These are phyloP conservation scores for Sarcodon aspratus DNA, from an alignment of 768 basidiomycete genomes.

Conservation along the genomic window DNA sequence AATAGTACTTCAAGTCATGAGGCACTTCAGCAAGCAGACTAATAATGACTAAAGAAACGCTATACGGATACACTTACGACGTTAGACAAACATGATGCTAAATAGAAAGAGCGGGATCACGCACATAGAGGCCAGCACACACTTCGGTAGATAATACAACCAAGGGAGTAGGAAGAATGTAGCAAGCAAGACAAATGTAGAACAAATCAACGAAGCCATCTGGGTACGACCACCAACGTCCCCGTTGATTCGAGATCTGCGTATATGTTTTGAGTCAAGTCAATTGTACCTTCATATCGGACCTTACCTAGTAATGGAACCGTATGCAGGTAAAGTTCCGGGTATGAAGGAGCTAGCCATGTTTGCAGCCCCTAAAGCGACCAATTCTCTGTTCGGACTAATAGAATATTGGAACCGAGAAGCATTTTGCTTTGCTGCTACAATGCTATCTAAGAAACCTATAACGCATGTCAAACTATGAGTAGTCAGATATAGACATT, in stretches of 20 bases:
- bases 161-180: conserved; percentile 86
- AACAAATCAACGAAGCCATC: conserved; percentile 76
- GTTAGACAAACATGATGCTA: neutral
- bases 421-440: conserved; percentile 89
- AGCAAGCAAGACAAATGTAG: conserved; percentile 61
- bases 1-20: conserved; percentile 78
- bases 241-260: conserved; percentile 76
- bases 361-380: conserved; percentile 84
- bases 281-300: neutral
- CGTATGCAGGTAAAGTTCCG: conserved; percentile 86
- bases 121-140: conserved; percentile 80
- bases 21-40: conserved; percentile 78
- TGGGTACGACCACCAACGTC: conserved; percentile 85
- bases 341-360: conserved; percentile 70
- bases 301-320: conserved; percentile 77
- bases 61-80: conserved; percentile 14
- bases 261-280: neutral
- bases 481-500: neutral
- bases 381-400: conserved; percentile 89
- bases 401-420: conserved; percentile 80
- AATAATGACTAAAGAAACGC: conserved; percentile 79
- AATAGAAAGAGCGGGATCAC: conserved; percentile 15
- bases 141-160: conserved; percentile 82
- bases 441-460: conserved; percentile 91
- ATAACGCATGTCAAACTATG: conserved; percentile 65